These are phyloP conservation scores for Thalassiosira delicatula DNA, from an alignment of 352 stramenopile genomes.

Conservation along the genomic window DNA sequence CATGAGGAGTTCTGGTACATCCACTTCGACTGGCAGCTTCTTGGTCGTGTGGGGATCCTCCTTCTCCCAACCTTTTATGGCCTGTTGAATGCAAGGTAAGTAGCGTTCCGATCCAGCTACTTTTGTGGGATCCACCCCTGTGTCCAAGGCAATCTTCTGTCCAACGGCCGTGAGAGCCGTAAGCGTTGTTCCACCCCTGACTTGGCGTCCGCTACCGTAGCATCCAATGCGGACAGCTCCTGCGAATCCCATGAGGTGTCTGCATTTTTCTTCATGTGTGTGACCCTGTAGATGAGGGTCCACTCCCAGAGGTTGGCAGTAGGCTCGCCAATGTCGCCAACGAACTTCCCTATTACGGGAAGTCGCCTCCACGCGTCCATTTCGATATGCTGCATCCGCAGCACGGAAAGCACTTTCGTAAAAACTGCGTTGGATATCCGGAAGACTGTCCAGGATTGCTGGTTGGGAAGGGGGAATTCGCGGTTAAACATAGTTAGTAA, in stretches of 20 bases:
- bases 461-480: conserved; percentile 27
- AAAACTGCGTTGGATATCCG: background rate
- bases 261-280: background rate
- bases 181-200: background rate
- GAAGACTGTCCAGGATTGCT: conserved; percentile 39
- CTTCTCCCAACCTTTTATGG: conserved; percentile 30
- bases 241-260: background rate
- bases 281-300: background rate
- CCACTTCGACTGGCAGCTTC: conserved; percentile 17
- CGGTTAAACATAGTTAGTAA: conserved; percentile 34
- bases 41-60: conserved; percentile 16
- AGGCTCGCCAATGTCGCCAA: background rate
- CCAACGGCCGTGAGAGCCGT: conserved; percentile 25
- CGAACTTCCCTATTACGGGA: conserved; percentile 6
- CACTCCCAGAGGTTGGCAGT: background rate
- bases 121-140: conserved; percentile 12
- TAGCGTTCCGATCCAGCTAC: background rate
- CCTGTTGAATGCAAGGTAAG: background rate
- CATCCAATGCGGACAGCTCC: background rate
- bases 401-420: conserved; percentile 10
- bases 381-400: background rate
- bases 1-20: conserved; percentile 20
- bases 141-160: conserved; percentile 4
- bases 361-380: conserved; percentile 29
- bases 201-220: background rate